Base-by-base conservation (phyloP, 2,329 filamentous ascomycete genomes). In the Tolypocladium amazonense region DNA sequence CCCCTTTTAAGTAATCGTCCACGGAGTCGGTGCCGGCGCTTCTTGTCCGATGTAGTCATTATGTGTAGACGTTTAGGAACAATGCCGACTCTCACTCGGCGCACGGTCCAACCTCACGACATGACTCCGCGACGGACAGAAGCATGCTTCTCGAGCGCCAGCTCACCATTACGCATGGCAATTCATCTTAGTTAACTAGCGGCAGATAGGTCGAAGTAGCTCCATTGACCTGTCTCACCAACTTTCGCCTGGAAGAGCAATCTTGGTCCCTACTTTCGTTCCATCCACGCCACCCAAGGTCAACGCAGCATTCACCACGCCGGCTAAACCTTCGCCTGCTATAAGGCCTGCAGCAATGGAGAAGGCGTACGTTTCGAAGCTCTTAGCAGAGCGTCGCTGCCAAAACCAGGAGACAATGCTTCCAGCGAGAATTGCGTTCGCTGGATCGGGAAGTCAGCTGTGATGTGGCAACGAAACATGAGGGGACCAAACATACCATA, bases 291-390 rank as follows among this genome's bases (percentile, higher is more conserved):
- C 69, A 43, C 71, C 70, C 7, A 77, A 67, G 41, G 73, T 75
- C 1, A 79, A 64, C 4, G 72, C 73, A 8, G 84, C 83, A 63
- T 85, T 85, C 60, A 86, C 70, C 15, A 86, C 82, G 63, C 84
- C 84, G 5, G 82, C 84, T 58, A 86, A 79, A 56, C 84, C 84
- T 70, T 87, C 84, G 2, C 84, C 84, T 1, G 84, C 83, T 64
- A 87, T 84, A 57, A 86, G 69, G 60, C 84, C 83, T 20, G 84
- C 84, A 0, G 84, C 84, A 58, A 85, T 74, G 2, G 82, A 81
- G 62, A 81, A 86, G 4, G 78, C 81, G 66, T 81, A 84, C 59
- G 78, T 76, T 58, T 83, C 82, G 62, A 81, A 86, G 59, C 67
- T 71, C 61, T 74, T 75, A 7, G 76, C 71, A 62, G 74, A 79